Evolutionary conservation across 495 filamentous ascomycete genomes (phyloP), one percentile per base, ranked within the genome.

Genomic region (Lophium mytilinum): DNA sequence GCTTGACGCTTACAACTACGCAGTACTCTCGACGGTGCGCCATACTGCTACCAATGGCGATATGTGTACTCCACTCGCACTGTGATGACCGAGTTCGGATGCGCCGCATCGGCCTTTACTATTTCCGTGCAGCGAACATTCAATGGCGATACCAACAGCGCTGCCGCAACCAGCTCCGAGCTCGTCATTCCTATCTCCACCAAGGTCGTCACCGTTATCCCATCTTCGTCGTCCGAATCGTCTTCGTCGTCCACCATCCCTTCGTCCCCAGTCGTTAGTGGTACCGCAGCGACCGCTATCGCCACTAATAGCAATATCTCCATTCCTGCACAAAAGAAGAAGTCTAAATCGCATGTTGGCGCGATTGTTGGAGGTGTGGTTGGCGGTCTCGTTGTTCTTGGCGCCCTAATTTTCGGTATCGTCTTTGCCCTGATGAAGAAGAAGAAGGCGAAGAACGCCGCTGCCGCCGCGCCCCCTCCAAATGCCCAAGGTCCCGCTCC

Each of bases 341-440:
- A 61, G 33, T 50, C 50, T 33, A 58, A 40, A 14, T 30, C 50
- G 12, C 34, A 58, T 52, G 39, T 61, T 17, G 58, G 54, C 19
- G 54, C 62, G 12, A 65, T 65, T 41, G 58, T 57, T 21, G 62
- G 62, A 9, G 62, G 58, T 43, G 58, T 57, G 3, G 46, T 65
- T 7, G 62, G 62, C 19, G 62, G 58, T 34, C 14, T 61, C 39
- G 55, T 56, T 36, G 58, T 53, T 11, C 17, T 65, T 24, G 58
- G 51, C 24, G 58, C 58, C 37, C 48, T 65, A 33, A 40, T 50
- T 40, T 41, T 52, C 14, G 46, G n/a, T 37, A 42, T 53, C 37
- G 37, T 65, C 42, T 61, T 58, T 55, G 34, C 61, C 19, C 37
- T 60, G 17, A 39, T 61, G 49, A 57, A 57, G 43, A 58, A 60